Conservation (phyloP, 495 filamentous ascomycete species). For the Podospora appendiculata region DNA sequence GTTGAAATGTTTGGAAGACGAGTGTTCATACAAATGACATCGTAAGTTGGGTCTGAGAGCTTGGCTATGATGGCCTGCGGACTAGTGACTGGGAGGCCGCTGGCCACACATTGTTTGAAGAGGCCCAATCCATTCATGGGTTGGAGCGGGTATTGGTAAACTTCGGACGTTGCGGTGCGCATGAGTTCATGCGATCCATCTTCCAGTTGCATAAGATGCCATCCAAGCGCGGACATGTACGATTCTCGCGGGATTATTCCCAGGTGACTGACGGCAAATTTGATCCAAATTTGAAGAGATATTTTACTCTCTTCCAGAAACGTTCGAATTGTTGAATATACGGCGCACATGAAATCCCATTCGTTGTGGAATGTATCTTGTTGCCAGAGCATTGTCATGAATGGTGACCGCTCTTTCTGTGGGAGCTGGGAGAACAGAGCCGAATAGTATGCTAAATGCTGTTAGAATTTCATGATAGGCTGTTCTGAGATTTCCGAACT, state of each 20-base stretch:
- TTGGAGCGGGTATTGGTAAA: constrained; percentile 6
- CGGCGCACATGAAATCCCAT: constrained; percentile 20
- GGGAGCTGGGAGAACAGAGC: constrained; percentile 7
- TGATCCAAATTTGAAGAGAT: constrained; percentile 17
- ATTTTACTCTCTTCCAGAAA: constrained; percentile 12
- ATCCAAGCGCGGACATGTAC: constrained; percentile 16
- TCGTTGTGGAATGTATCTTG: constrained; percentile 18
- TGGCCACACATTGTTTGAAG: constrained; percentile 13
- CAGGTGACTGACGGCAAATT: constrained; percentile 10
- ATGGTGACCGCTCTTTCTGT: constrained; percentile 12
- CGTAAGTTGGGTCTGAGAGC: constrained; percentile 12
- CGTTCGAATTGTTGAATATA: constrained; percentile 16
- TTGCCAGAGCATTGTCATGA: constrained; percentile 17
- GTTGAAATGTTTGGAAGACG: neutral
- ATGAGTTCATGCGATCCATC: constrained; percentile 12
- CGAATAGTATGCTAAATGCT: constrained; percentile 8
- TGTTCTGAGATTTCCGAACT: neutral
- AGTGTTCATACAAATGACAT: constrained; percentile 20
- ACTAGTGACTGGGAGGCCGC: constrained; percentile 14
- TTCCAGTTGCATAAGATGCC: constrained; percentile 9
- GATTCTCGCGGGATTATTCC: constrained; percentile 13
- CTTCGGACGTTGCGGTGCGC: constrained; percentile 2
- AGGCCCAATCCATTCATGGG: constrained; percentile 18
- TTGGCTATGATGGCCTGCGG: constrained; percentile 12
- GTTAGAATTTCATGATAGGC: neutral